Evolutionary conservation across 2,329 filamentous ascomycete species (phyloP), one percentile per base, ranked within the genome.

Genomic region (Sclerotinia minor): DNA sequence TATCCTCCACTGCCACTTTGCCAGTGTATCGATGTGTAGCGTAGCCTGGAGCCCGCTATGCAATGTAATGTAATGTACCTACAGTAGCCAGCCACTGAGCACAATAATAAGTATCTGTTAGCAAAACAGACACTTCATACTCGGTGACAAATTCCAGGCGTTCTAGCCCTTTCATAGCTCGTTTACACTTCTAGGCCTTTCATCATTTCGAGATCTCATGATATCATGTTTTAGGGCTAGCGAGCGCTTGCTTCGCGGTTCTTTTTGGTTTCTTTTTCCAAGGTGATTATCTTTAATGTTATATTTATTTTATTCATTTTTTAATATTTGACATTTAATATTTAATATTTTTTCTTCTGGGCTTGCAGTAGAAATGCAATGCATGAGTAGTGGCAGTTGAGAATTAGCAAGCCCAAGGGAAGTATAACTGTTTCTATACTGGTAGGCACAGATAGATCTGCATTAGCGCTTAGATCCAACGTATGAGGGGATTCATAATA

Each of bases 61-160:
- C 19, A 55, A 29, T 60, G 57, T 26, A 47, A n/a, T 45, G 26
- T 3, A 60, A 49, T 60, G 58, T 60, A 47, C 41, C 58, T 35
- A 49, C 45, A n/a, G 44, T 60, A 47, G 57, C 24, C 21, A 47
- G 57, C 24, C 21, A 45, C 29, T 32, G 38, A 41, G 38, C 53
- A 55, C 8, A 55, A 32, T 24, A 41, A 35, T 35, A 24, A 44
- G 6, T n/a, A 58, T 17, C 2, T 41, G 24, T 21, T 61, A 24
- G 58, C 41, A n/a, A 49, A 49, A 38, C 21, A 49, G 24, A 61
- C 45, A 47, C 45, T 61, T 61, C 29, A 47, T 61, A 61, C 45
- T 61, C 45, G 58, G 58, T 49, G 58, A 61, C 24, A 21, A 19
- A 29, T 61, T 49, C 45, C n/a, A 49, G 26, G 24, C 11, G 19